Evolutionary conservation across 192 early-diverging fungal species (phyloP).

Genomic region (Coemansia sp.): DNA sequence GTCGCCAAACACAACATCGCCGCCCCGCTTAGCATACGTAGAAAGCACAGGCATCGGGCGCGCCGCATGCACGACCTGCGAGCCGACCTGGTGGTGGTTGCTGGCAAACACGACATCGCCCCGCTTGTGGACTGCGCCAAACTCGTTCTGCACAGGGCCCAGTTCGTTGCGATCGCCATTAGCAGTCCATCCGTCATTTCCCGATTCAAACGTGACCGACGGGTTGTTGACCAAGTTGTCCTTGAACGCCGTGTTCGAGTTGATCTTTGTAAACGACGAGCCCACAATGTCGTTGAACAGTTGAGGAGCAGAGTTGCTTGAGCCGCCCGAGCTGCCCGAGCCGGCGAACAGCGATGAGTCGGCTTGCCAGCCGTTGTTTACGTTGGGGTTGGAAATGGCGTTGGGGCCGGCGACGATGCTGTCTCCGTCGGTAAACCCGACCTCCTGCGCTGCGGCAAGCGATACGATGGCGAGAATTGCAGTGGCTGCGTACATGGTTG

Average conservation of each 20-base stretch:
- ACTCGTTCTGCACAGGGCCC: slow-evolving; percentile 50
- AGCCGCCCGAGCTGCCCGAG: neutral
- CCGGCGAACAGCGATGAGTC: slow-evolving; percentile 39
- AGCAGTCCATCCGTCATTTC: slow-evolving; percentile 53
- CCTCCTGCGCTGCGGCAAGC: slow-evolving; percentile 25
- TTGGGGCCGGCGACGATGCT: slow-evolving; percentile 38
- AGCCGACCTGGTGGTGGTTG: slow-evolving; percentile 37
- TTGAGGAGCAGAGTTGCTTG: slow-evolving; percentile 11
- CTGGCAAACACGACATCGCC: slow-evolving; percentile 49
- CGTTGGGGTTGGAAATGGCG: slow-evolving; percentile 48
- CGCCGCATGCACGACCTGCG: slow-evolving; percentile 8
- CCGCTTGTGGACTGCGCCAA: slow-evolving; percentile 28
- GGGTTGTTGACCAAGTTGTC: slow-evolving; percentile 55
- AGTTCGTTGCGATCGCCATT: slow-evolving; percentile 48
- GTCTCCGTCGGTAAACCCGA: slow-evolving; percentile 39
- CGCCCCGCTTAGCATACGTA: slow-evolving; percentile 19
- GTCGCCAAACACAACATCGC: slow-evolving; percentile 50
- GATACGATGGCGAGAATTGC: slow-evolving; percentile 8
- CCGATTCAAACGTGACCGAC: slow-evolving; percentile 28
- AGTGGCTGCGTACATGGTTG: slow-evolving; percentile 13
- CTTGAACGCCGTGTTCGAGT: slow-evolving; percentile 46
- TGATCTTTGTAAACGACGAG: slow-evolving; percentile 46
- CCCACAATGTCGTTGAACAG: slow-evolving; percentile 48
- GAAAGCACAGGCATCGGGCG: slow-evolving; percentile 24
- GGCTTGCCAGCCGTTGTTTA: slow-evolving; percentile 53